Base-by-base conservation (phyloP, 805 yeast species). In the Schizosaccharomyces cryophilus region DNA sequence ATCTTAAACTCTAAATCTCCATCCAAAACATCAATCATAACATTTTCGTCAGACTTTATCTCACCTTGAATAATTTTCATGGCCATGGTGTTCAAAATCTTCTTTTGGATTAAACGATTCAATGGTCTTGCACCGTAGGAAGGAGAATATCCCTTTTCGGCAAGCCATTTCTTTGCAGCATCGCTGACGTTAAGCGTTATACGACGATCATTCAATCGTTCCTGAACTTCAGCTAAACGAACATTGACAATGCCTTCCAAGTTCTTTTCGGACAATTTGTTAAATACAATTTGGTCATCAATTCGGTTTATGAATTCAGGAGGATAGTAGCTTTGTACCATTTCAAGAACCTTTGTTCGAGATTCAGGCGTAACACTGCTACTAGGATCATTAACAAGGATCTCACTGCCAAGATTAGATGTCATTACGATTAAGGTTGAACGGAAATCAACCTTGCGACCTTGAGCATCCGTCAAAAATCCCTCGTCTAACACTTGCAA, bases 391-490 rank as follows among this genome's bases (percentile, higher is more conserved):
- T 82, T 76, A 54, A 88, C 72, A 66, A 93, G 76, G 54, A 85
- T 78, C 65, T 89, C 96, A 71, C 93, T 97, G 7, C 98, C 98
- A 67, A 93, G 86, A 71, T 90, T 90, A 1, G 95, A 86, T 0
- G 98, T 90, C 95, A 90, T 87, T 15, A 93, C 95, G 67, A 90
- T 87, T 62, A 90, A 85, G 0, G 97, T 87, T 71, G 93, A 93
- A 66, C 89, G 80, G 80, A 90, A 90, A 70, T 93, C 96, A 59
- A 93, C 87, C 65, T 84, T 85, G 63, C 88, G 86, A 38, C 98
- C 98, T 68, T 88, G 95, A 1, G 95, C 84, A 70, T 90, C 98
- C 0, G 97, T 90, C 66, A 90, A 77, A 61, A 85, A 81, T 62
- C 98, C 98, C 72, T 90, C 98, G 71, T 90, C 98, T 61, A 90